Conservation (phyloP, 176 grass and related monocot genomes). For the Elaeis guineensis region DNA sequence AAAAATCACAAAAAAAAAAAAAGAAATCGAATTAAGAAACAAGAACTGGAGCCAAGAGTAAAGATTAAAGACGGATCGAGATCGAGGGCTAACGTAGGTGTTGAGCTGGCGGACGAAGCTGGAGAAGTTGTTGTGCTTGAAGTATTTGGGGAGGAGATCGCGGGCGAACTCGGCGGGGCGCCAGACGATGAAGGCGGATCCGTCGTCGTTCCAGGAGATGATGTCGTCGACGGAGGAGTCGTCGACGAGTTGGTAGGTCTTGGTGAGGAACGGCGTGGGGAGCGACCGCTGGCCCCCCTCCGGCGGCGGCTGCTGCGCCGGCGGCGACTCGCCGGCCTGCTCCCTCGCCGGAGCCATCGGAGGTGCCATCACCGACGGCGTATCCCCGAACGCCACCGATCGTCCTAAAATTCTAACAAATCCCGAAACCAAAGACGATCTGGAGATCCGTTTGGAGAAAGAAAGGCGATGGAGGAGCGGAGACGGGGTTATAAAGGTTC, state of each 20-base stretch:
- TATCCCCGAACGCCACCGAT: no score
- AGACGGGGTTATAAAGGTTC: no score
- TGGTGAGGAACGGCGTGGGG: conserved; percentile 83
- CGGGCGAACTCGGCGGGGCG: conserved; percentile 74
- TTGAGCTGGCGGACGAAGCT: conserved; percentile 97
- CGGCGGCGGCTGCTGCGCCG: not conserved
- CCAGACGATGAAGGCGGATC: conserved; percentile 78
- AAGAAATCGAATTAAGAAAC: not conserved
- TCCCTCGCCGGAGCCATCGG: no score
- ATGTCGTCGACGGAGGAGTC: conserved; percentile 71
- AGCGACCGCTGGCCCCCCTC: conserved; percentile 32
- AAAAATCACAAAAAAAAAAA: not conserved
- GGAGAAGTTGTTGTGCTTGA: conserved; percentile 99
- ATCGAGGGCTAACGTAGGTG: conserved; percentile 47
- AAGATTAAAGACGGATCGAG: no score
- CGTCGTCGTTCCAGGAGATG: conserved; percentile 81
- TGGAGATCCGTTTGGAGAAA: no score
- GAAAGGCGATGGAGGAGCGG: no score
- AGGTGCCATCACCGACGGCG: no score
- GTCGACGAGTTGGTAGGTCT: conserved; percentile 91
- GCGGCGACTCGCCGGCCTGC: no score
- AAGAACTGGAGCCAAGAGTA: not conserved
- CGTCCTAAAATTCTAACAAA: no score
- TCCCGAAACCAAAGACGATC: no score
- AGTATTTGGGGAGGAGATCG: conserved; percentile 85